Conservation (phyloP, 768 basidiomycete species). For the Leccinum broughii region DNA sequence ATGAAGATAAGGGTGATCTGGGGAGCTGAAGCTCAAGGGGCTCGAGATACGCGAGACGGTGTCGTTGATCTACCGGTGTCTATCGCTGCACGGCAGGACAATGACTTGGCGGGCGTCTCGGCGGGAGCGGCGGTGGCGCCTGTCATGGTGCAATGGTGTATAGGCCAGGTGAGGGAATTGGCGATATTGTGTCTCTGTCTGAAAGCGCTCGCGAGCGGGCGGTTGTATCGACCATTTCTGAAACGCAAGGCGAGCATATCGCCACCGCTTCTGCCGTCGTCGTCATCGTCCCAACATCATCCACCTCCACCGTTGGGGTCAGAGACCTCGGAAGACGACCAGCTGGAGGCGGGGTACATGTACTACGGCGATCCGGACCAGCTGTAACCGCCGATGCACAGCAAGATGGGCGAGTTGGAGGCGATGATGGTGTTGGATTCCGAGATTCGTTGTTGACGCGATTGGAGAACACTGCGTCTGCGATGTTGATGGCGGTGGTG, state of each 20-base stretch:
- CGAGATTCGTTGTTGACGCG: too few species aligned
- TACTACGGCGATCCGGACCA: too few species aligned
- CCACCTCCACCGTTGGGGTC: not conserved
- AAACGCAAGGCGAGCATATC: conserved; percentile 35
- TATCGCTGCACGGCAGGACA: conserved; percentile 68
- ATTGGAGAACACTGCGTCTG: too few species aligned
- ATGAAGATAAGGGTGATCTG: conserved; percentile 70
- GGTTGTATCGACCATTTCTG: conserved; percentile 53
- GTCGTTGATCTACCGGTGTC: conserved; percentile 80
- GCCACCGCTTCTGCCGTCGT: conserved; percentile 2
- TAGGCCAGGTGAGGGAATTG: conserved; percentile 74
- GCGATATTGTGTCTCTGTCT: conserved; percentile 74
- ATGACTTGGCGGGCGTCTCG: conserved; percentile 38
- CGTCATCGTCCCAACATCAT: not conserved
- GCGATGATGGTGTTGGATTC: too few species aligned
- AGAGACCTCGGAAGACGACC: too few species aligned
- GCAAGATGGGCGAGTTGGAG: too few species aligned
- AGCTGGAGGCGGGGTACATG: too few species aligned
- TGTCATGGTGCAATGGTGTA: conserved; percentile 50
- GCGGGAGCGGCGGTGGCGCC: conserved; percentile 10
- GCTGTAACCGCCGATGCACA: too few species aligned
- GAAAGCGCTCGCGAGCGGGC: conserved; percentile 68
- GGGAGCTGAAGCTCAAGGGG: conserved; percentile 93
- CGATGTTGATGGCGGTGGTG: too few species aligned
- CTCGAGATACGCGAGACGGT: conserved; percentile 88